Base-by-base conservation (phyloP, 2,329 filamentous ascomycete genomes). In the Knoxdaviesia proteae region DNA sequence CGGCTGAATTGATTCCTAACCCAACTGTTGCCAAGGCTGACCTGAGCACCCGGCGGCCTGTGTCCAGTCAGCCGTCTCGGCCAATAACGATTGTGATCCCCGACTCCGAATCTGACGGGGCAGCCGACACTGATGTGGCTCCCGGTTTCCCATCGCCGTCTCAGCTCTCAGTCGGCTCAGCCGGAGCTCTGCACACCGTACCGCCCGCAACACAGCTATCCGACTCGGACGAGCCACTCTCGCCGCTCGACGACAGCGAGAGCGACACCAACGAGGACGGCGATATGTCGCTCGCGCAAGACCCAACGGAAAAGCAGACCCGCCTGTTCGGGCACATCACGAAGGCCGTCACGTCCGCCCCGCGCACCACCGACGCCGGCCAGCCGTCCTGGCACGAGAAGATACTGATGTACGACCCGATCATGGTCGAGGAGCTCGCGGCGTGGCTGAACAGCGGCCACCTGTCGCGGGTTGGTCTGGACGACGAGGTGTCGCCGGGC, bases 381-480 rank as follows among this genome's bases (percentile, higher is more conserved):
- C 55, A 67, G 3, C 74, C 74, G 9, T 84, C 74, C 2, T 96
- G 87, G 83, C 69, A 92, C 51, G 84, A 96, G 58, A 92, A 86
- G 60, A 94, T 98, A 39, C 64, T 96, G 5, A 73, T 96, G 55
- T 96, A 92, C 55, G 87, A 96, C 52, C 84, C 88, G 0, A 80
- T 98, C 38, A 68, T 90, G 1, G 59, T 94, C 0, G 88, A 96
- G 58, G 86, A 94, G 49, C 63, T 98, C 9, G 71, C 87, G 0
- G 60, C 63, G 0, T 96, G 86, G 81, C 60, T 96, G 10, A 94
- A 94, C 50, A 68, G 68, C 4, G 79, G 79, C 8, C 72, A 74
- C 30, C 59, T 87, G 38, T 67, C 66, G 8, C 62, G 64, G 4
- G 68, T 74, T 0, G 74, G 74, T 0, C 80, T 72, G 50, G 77